A percentile compares a stretch with the other conserved stretches of the same genome.
These are phyloP conservation scores for Piloderma croceum DNA, from an alignment of 768 basidiomycete genomes.

Conservation along the genomic window DNA sequence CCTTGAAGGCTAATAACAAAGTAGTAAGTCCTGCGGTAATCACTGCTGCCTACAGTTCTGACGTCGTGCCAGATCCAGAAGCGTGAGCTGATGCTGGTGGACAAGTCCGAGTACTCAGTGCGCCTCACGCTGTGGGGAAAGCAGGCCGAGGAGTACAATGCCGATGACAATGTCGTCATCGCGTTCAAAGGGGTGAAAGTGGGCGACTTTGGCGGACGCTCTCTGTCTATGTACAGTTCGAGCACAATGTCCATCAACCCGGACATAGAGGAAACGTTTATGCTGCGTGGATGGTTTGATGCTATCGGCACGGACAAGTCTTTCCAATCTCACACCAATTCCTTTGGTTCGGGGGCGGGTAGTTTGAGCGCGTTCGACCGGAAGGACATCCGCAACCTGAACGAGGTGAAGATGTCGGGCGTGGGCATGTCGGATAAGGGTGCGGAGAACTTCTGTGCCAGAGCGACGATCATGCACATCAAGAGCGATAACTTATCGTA, in stretches of 20 bases:
- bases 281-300: conserved; percentile 90
- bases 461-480: conserved; percentile 86
- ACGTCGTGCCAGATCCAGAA: conserved; percentile 60
- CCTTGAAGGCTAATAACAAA: conserved; percentile 65
- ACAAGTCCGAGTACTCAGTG: conserved; percentile 71
- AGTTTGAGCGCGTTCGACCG: conserved; percentile 55
- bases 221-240: conserved; percentile 75
- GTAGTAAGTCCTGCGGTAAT: no score
- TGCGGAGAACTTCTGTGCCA: conserved; percentile 72
- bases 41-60: conserved; percentile 4
- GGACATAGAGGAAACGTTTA: conserved; percentile 85
- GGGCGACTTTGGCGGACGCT: conserved; percentile 85
- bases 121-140: conserved; percentile 94
- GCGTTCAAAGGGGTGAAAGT: conserved; percentile 95
- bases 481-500: conserved; percentile 79
- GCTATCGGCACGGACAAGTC: conserved; percentile 51
- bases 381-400: conserved; percentile 64
- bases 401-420: conserved; percentile 72
- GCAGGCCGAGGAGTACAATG: conserved; percentile 78
- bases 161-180: conserved; percentile 60
- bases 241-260: conserved; percentile 84
- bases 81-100: conserved; percentile 85
- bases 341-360: conserved; percentile 30
- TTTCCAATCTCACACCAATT: conserved; percentile 69
- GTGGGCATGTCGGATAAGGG: conserved; percentile 73